Conservation (phyloP, 2,329 filamentous ascomycete genomes). For the Beauveria sp. region DNA sequence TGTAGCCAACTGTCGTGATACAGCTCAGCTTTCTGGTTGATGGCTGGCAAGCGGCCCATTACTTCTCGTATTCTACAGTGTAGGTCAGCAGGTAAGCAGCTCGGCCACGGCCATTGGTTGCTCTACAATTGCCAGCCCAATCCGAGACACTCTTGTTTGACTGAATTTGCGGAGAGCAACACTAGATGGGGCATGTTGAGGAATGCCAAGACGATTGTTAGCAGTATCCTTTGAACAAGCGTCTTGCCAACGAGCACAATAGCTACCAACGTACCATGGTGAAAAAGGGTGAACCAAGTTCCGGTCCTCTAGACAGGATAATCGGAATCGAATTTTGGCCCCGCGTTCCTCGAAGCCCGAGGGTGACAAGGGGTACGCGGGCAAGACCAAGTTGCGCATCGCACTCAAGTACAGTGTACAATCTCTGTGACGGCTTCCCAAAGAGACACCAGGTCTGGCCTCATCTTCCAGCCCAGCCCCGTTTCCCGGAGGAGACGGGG, state of each 20-base stretch:
- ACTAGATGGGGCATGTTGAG: constrained; percentile 2
- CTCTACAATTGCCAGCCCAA: neutral
- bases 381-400: constrained; percentile 66
- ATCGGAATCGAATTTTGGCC: constrained; percentile 73
- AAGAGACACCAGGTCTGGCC: constrained; percentile 43
- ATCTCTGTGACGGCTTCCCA: constrained; percentile 87
- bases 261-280: constrained; percentile 3
- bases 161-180: neutral
- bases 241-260: neutral
- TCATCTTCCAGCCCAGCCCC: constrained; percentile 18
- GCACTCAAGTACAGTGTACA: constrained; percentile 79
- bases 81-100: neutral
- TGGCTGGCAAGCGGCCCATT: neutral
- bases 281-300: constrained; percentile 28
- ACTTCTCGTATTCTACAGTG: too few species aligned
- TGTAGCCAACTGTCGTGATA: neutral
- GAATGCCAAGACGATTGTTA: constrained; percentile 7
- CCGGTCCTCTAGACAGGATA: constrained; percentile 65
- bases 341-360: neutral
- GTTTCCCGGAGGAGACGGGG: constrained; percentile 18
- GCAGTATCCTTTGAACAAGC: constrained; percentile 8
- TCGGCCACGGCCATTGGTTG: neutral
- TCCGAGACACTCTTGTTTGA: neutral
- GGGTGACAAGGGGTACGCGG: constrained; percentile 19
- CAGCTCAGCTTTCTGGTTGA: neutral